Evolutionary conservation across 805 yeast genomes (phyloP), one percentile per base, ranked within the genome.

Genomic region (Wickerhamomyces bisporus): DNA sequence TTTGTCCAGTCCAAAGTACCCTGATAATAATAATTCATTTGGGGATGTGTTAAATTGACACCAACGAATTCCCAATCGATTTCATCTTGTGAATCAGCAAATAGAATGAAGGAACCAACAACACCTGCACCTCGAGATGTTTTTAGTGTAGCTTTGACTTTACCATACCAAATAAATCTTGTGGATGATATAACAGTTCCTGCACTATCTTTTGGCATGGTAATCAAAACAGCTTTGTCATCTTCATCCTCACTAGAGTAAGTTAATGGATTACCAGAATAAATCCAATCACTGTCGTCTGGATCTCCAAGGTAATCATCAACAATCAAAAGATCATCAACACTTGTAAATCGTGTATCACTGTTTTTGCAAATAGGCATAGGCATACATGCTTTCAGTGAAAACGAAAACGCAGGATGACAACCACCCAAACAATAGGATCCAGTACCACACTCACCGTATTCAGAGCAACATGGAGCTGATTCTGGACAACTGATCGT

Each of bases 61-160:
- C 98, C 98, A 45, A 87, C 81, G 49, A 79, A 81, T 66, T 89
- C 96, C 55, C 64, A 79, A 73, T 89, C 97, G 52, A 88, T 73
- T 70, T 89, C 97, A 67, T 88, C 97, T 68, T 86, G 79, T 30
- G 81, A 86, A 57, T 85, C 84, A 6, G 95, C 85, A 62, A 77
- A 81, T 36, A 86, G 60, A 61, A 88, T 86, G 53, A 80, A 77
- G 21, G 95, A 91, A 13, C 94, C 73, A 41, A 88, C 89, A 27
- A 88, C 96, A 70, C 97, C 97, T 7, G 63, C 70, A 28, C 71
- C 72, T 54, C 77, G 85, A 1, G 96, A 83, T 0, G 91, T 68
- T 66, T 82, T 87, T 53, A 87, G 53, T 34, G 66, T 73, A 34
- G 82, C 80, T 23, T 79, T 66, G 26, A 86, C 71, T 57, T 80